Evolutionary conservation across 805 yeast genomes (phyloP).

Genomic region (Saccharomycopsis malanga): DNA sequence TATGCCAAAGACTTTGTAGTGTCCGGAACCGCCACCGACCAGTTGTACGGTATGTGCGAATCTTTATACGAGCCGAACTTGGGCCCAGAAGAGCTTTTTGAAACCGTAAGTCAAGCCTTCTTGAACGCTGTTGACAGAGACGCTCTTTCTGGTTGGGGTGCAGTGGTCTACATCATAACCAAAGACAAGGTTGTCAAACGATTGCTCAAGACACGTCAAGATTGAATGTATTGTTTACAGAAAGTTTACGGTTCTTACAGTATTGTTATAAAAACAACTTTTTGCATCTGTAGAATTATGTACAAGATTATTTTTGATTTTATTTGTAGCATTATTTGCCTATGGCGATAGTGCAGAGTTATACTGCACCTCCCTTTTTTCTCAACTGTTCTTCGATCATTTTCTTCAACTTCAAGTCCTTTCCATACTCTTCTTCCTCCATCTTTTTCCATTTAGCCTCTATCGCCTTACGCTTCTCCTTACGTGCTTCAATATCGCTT

Average conservation of each 20-base stretch:
- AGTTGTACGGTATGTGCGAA: slow-evolving; percentile 98
- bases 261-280: too few relatives aligned
- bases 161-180: slow-evolving; percentile 83
- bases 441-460: slow-evolving; percentile 52
- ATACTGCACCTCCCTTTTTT: slow-evolving; percentile 24
- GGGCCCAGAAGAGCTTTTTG: slow-evolving; percentile 92
- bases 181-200: slow-evolving; percentile 87
- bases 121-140: slow-evolving; percentile 96
- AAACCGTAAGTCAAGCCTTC: slow-evolving; percentile 89
- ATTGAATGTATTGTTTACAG: too few relatives aligned
- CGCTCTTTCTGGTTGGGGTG: slow-evolving; percentile 98
- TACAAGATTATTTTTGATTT: too few relatives aligned
- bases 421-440: slow-evolving; percentile 77
- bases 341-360: too few relatives aligned
- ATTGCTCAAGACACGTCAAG: slow-evolving; percentile 90
- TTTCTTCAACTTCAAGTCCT: slow-evolving; percentile 59
- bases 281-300: too few relatives aligned
- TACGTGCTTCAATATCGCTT: slow-evolving; percentile 40
- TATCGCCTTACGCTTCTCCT: slow-evolving; percentile 47
- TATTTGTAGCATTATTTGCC: too few relatives aligned
- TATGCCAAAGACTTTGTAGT: slow-evolving; percentile 92
- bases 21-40: slow-evolving; percentile 94
- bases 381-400: slow-evolving; percentile 50
- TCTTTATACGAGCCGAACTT: slow-evolving; percentile 87
- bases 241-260: slow-evolving; percentile 31